These are phyloP conservation scores for Oxyria digyna DNA, from an alignment of 148 eudicot species.

Conservation along the genomic window DNA sequence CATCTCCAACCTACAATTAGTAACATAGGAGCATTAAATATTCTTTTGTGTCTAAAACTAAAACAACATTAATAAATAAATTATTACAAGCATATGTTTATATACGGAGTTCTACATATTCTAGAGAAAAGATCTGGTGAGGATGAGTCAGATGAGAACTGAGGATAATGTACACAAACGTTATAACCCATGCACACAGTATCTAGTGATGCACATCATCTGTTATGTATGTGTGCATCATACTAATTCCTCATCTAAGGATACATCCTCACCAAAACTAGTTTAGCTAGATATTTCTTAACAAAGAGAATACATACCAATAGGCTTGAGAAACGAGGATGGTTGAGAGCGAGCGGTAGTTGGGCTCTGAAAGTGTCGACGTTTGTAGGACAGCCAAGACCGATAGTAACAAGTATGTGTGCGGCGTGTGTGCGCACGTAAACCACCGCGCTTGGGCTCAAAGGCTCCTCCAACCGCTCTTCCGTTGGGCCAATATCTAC, in stretches of 20 bases:
- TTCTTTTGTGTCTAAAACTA: not conserved
- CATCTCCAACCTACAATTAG: constrained; percentile 8
- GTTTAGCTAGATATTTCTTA: too few relatives aligned
- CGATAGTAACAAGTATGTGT: not conserved
- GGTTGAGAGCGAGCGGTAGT: not conserved
- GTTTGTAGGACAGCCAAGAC: not conserved
- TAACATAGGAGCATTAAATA: not conserved
- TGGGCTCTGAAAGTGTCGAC: not conserved
- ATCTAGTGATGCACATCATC: too few relatives aligned
- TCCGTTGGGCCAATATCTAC: too few relatives aligned
- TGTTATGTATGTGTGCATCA: too few relatives aligned
- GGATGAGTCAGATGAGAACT: too few relatives aligned
- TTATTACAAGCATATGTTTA: too few relatives aligned
- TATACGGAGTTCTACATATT: too few relatives aligned
- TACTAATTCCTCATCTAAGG: not conserved
- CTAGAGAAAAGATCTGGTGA: too few relatives aligned
- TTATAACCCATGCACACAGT: too few relatives aligned
- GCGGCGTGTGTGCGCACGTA: not conserved
- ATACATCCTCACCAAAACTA: not conserved
- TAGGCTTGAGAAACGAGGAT: not conserved
- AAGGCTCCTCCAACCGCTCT: not conserved
- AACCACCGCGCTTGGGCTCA: not conserved
- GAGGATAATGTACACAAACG: too few relatives aligned
- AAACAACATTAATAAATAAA: too few relatives aligned
- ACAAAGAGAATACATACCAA: too few relatives aligned